These are phyloP conservation scores for Mycena belliarum DNA, from an alignment of 768 basidiomycete genomes.

Conservation along the genomic window DNA sequence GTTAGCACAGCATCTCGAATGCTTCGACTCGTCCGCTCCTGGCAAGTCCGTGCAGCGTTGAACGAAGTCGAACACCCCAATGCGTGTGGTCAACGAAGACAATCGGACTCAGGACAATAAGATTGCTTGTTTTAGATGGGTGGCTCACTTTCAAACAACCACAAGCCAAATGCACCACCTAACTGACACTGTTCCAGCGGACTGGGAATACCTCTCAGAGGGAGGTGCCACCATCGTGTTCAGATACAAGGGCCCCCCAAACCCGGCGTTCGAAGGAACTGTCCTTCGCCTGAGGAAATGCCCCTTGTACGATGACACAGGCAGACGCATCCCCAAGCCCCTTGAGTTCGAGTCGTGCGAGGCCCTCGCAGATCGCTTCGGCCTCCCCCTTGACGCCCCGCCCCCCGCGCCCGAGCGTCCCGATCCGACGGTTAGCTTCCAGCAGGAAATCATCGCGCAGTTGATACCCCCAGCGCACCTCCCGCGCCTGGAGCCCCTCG, in stretches of 20 bases:
- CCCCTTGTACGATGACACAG: background rate
- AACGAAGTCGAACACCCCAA: too few species aligned
- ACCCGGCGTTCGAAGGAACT: conserved; percentile 56
- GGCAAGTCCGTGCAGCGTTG: too few species aligned
- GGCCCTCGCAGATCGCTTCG: background rate
- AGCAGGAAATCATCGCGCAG: conserved; percentile 59
- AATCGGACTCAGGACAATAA: too few species aligned
- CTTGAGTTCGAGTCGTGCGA: background rate
- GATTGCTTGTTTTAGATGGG: too few species aligned
- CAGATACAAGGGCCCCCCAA: conserved; percentile 64
- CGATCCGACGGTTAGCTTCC: conserved; percentile 53
- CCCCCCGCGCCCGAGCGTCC: background rate
- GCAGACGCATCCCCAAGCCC: background rate
- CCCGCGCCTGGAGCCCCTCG: conserved; percentile 50
- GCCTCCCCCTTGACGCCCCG: background rate
- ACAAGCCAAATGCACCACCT: background rate
- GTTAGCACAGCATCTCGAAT: too few species aligned
- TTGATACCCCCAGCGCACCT: conserved; percentile 65
- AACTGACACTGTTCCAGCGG: conserved; percentile 37
- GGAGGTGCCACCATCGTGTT: conserved; percentile 93
- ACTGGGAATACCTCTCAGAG: conserved; percentile 90
- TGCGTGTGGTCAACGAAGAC: too few species aligned
- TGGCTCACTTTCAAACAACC: too few species aligned
- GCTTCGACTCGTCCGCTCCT: too few species aligned
- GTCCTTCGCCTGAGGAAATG: conserved; percentile 80